Percentiles rank a stretch among this genome's conserved stretches.
phyloP scores from a whole-genome alignment of 2,329 filamentous ascomycete species.

The Paecilomyces niveus region DNA sequence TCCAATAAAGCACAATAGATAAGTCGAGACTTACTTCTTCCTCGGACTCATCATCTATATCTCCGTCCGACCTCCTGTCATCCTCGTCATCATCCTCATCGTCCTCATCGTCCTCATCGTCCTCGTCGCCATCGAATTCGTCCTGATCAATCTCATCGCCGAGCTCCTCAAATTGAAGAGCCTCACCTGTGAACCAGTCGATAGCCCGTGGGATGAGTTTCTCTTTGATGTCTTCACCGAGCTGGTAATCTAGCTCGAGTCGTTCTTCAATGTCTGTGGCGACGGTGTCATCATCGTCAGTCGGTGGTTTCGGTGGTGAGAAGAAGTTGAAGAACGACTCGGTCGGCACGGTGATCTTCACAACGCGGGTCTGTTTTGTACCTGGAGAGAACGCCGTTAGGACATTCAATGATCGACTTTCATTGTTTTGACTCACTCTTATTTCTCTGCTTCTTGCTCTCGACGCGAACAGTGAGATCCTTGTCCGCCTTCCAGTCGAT shows the following conservation, averaged over 20 bases:
- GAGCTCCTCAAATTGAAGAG: conserved; percentile 90
- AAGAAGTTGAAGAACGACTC: conserved; percentile 99
- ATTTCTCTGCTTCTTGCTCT: conserved; percentile 99
- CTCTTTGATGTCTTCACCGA: conserved; percentile 99
- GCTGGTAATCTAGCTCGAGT: conserved; percentile 95
- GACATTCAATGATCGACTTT: not conserved
- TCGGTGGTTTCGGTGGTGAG: conserved; percentile 81
- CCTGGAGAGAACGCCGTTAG: conserved; percentile 46
- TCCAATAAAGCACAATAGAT: conserved; percentile 1
- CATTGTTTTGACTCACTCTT: conserved; percentile 65
- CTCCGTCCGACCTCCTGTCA: conserved; percentile 58
- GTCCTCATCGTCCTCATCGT: conserved; percentile 88
- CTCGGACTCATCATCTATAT: conserved; percentile 58
- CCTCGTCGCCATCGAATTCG: conserved; percentile 82
- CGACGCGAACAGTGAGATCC: conserved; percentile 86
- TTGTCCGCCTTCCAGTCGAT: conserved; percentile 93
- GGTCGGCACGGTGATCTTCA: conserved; percentile 98
- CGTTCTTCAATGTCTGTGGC: conserved; percentile 93
- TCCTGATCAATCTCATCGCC: conserved; percentile 78
- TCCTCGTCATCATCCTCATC: conserved; percentile 82
- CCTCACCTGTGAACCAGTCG: conserved; percentile 99
- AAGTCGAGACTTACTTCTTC: conserved; percentile 37
- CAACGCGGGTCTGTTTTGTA: conserved; percentile 97
- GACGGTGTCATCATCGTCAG: conserved; percentile 60
- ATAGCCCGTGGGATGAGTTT: conserved; percentile 97